Evolutionary conservation across 345 rosid genomes (phyloP), one percentile per base, ranked within the genome.

Genomic region (Boechera divaricarpa): DNA sequence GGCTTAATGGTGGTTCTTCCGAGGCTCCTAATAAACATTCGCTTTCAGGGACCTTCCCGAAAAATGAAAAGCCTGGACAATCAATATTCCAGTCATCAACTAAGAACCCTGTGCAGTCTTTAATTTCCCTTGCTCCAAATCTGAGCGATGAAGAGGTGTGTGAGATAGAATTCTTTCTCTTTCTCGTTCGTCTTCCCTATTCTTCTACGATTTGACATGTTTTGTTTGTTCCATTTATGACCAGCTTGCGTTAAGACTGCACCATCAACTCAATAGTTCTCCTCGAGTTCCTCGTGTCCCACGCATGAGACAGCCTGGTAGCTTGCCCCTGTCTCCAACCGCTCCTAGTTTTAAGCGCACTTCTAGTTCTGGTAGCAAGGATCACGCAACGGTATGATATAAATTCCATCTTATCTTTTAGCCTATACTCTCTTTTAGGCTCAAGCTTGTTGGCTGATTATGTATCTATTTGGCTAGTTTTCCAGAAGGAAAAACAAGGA

Each of bases 261-360:
- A 95, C 84, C 97, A 95, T 84, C 96, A 95, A 76, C 98, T 95
- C 81, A 93, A 96, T 65, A 93, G 99, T 78, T 93, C 98, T 80
- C 98, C 96, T 55, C 88, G 99, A 76, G 99, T 96, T 55, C 97
- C 97, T 74, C 96, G 97, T 67, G 98, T 96, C 49, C 99, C 99
- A 9, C 94, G 97, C 54, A 88, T 92, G 70, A 93, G 97, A 57
- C 90, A 93, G 63, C 79, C 93, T 16, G 91, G 94, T 57, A 89
- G 90, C 84, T 86, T 89, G 54, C 94, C 97, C 52, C 87, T 89
- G 79, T 90, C 97, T 79, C 85, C 97, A 58, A 77, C 92, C 10
- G 87, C 90, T 71, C 69, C 90, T 32, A 85, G 86, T 83, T 77
- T 80, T 67, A 96, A 90, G 82, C 92, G 97, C 21, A 58, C 95